Evolutionary conservation across 2,329 filamentous ascomycete species (phyloP).

Genomic region (Fusarium sublunatum): DNA sequence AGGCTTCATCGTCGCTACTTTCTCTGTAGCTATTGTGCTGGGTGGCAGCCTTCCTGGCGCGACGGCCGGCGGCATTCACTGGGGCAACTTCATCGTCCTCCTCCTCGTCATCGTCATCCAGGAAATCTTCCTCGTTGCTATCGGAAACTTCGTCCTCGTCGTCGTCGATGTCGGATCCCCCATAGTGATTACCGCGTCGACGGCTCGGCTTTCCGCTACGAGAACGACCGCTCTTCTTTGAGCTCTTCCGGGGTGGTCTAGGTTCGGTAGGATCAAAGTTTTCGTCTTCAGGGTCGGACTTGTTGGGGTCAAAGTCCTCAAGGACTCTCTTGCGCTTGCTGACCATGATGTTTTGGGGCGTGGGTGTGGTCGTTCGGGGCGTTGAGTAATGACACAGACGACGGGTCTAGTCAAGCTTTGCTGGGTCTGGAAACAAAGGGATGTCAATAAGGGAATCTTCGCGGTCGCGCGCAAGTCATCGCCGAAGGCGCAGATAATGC

Average conservation of each 20-base stretch:
- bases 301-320: conserved; percentile 72
- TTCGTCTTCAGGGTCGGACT: conserved; percentile 73
- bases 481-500: background rate
- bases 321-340: conserved; percentile 68
- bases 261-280: conserved; percentile 70
- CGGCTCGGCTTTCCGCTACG: conserved; percentile 50
- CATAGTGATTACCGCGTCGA: conserved; percentile 59
- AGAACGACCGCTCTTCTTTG: conserved; percentile 57
- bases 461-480: conserved; percentile 1
- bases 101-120: conserved; percentile 59
- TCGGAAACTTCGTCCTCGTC: conserved; percentile 69
- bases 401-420: conserved; percentile 25
- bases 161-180: conserved; percentile 69
- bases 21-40: conserved; percentile 61
- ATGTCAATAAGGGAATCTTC: conserved; percentile 35
- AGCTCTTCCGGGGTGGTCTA: conserved; percentile 54
- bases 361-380: conserved; percentile 5
- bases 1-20: conserved; percentile 56
- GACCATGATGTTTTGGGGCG: conserved; percentile 43
- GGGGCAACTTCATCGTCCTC: conserved; percentile 57
- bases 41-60: conserved; percentile 60
- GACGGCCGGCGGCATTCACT: conserved; percentile 61
- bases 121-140: conserved; percentile 63
- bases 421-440: conserved; percentile 27
- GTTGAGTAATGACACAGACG: conserved; percentile 2